Evolutionary conservation across 1,139 yeast species (phyloP).

Genomic region (Eremothecium cymbalariae): DNA sequence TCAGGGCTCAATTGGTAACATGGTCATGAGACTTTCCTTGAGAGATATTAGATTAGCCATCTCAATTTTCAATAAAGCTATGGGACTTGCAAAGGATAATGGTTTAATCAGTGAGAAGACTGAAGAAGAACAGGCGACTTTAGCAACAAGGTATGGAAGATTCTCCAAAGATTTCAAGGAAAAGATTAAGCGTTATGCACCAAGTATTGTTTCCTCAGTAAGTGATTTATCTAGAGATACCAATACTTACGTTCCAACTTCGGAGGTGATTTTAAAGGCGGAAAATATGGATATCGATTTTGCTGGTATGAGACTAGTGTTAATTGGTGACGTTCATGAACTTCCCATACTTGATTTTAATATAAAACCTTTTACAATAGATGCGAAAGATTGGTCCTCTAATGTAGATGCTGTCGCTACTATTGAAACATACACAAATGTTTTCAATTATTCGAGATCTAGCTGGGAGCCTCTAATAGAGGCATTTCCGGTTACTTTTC

Average conservation of each 20-base stretch:
- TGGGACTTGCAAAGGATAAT: conserved; percentile 37
- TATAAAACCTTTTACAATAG: conserved; percentile 62
- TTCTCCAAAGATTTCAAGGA: conserved; percentile 57
- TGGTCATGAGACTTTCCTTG: conserved; percentile 71
- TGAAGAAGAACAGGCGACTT: conserved; percentile 25
- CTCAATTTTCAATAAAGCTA: conserved; percentile 63
- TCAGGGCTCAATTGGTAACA: conserved; percentile 69
- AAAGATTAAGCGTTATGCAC: conserved; percentile 55
- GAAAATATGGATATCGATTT: conserved; percentile 65
- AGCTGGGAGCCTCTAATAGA: conserved; percentile 96
- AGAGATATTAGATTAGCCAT: conserved; percentile 80
- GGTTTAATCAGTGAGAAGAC: conserved; percentile 18
- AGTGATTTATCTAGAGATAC: conserved; percentile 26
- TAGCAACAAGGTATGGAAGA: conserved; percentile 31
- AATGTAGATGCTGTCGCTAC: conserved; percentile 67
- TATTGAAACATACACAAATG: conserved; percentile 63
- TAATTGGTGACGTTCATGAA: conserved; percentile 92
- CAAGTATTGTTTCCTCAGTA: conserved; percentile 46
- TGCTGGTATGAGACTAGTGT: conserved; percentile 77
- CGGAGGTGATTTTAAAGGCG: conserved; percentile 47
- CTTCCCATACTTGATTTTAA: conserved; percentile 82
- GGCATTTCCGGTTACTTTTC: conserved; percentile 75
- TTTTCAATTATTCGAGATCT: conserved; percentile 84
- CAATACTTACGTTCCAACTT: conserved; percentile 14
- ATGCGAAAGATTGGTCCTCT: conserved; percentile 84